Base-by-base conservation (phyloP, 805 yeast genomes). In the Huiozyma sinensis region DNA sequence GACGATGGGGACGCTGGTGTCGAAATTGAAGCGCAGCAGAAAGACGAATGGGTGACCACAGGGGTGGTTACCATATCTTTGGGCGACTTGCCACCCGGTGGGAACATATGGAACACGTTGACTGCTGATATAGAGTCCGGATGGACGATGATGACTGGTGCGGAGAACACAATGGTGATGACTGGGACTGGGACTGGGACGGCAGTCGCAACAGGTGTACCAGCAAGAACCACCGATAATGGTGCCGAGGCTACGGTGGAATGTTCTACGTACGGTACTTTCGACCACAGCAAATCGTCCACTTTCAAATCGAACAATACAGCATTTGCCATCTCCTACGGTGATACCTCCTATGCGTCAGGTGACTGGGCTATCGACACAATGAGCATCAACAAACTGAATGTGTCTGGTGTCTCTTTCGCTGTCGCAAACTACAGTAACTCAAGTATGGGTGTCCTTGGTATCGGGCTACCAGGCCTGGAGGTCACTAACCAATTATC, bases 401-500 rank as follows among this genome's bases (percentile, higher is more conserved):
- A 57, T 42, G 62, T 70, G 39, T 47, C 51, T 2, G 54, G 50
- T 13, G 39, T 53, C 10, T 47, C 54, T 7, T 54, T 61, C 43
- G 68, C 63, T 5, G 51, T 63, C 29, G 52, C 58, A 6, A 60
- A 61, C 12, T 53, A 48, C 39, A 61, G 68, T 1, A 52, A 55
- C 28, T 66, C 68, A 6, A 48, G 58, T 4, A 62, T 65, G 53
- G 69, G 69, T 45, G 62, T 86, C 46, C 77, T 78, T 39, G 77
- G 74, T 40, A 60, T 70, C 9, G 66, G 72, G 3, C 69, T 80
- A 29, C 64, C 73, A 9, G 81, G 77, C 27, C 70, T 83, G 44
- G 95, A 87, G 60, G 68, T 73, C 4, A 81, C 88, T 3, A 64
- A 64, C 48, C 56, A 70, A 4, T 63, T 65, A 32, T 35, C 28